These are phyloP conservation scores for Ascochyta fabae DNA, from an alignment of 2,329 filamentous ascomycete species.

Conservation along the genomic window DNA sequence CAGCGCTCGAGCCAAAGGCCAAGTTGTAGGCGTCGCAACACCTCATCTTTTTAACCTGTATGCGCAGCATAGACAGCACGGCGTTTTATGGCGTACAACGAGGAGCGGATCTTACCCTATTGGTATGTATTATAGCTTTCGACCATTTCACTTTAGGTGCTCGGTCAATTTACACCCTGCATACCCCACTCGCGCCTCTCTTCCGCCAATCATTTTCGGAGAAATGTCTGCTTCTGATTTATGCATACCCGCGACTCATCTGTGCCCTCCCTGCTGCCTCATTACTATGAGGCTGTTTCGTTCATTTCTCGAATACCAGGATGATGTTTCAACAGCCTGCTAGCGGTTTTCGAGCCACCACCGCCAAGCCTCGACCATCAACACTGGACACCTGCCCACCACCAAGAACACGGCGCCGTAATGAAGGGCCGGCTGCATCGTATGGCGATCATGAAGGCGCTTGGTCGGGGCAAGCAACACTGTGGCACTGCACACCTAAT, in stretches of 20 bases:
- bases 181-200: background rate
- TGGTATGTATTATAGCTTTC: conserved; percentile 10
- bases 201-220: background rate
- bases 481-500: background rate
- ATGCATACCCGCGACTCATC: background rate
- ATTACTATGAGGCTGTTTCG: background rate
- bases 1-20: conserved; percentile 55
- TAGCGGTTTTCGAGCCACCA: background rate
- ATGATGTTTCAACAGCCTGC: conserved; percentile 8
- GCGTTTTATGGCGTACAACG: conserved; percentile 15
- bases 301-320: background rate
- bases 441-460: background rate
- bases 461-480: background rate
- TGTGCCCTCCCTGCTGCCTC: background rate
- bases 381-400: background rate
- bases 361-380: conserved; percentile 6
- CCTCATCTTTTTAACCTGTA: background rate
- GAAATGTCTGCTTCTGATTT: background rate
- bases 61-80: conserved; percentile 8
- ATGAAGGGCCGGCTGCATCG: background rate
- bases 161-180: too few relatives aligned
- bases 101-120: background rate
- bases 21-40: conserved; percentile 53
- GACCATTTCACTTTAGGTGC: background rate
- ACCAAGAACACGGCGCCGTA: background rate